Conservation (phyloP, 768 basidiomycete genomes). For the Vararia minispora region DNA sequence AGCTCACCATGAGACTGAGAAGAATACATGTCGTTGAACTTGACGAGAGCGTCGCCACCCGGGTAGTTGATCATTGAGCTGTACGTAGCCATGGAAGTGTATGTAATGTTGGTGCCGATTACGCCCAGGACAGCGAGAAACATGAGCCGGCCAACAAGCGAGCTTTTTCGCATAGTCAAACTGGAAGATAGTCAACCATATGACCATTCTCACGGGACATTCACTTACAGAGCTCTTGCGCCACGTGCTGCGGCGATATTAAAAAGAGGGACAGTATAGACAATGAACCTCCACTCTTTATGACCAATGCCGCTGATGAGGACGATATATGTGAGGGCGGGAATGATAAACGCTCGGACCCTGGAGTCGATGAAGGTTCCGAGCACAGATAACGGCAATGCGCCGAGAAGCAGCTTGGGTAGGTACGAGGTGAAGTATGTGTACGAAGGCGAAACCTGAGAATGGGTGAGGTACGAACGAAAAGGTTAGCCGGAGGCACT, state of each 20-base stretch:
- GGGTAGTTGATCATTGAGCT: slow-evolving; percentile 79
- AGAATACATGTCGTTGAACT: slow-evolving; percentile 45
- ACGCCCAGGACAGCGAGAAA: slow-evolving; percentile 35
- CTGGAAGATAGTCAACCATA: too few relatives aligned
- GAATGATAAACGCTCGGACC: slow-evolving; percentile 38
- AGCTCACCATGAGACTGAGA: slow-evolving; percentile 23
- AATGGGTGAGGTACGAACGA: neutral
- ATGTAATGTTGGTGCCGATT: slow-evolving; percentile 40
- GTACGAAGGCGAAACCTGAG: slow-evolving; percentile 57
- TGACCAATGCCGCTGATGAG: slow-evolving; percentile 73
- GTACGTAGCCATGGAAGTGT: slow-evolving; percentile 40
- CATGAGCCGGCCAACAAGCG: slow-evolving; percentile 31
- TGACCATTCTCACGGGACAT: too few relatives aligned
- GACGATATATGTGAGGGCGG: slow-evolving; percentile 41
- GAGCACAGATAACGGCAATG: slow-evolving; percentile 49
- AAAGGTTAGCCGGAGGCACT: slow-evolving; percentile 19
- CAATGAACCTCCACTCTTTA: slow-evolving; percentile 97
- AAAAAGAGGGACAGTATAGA: slow-evolving; percentile 74
- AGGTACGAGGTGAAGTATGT: slow-evolving; percentile 58
- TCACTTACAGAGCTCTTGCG: slow-evolving; percentile 51
- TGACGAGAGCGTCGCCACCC: slow-evolving; percentile 62
- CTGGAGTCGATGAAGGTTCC: slow-evolving; percentile 38
- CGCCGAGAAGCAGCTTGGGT: slow-evolving; percentile 66
- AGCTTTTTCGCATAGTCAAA: slow-evolving; percentile 39
- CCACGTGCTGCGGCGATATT: slow-evolving; percentile 73